A percentile compares a stretch with the other conserved stretches of the same genome.
These are phyloP conservation scores for Tarenaya hassleriana DNA, from an alignment of 345 rosid species.

Conservation along the genomic window DNA sequence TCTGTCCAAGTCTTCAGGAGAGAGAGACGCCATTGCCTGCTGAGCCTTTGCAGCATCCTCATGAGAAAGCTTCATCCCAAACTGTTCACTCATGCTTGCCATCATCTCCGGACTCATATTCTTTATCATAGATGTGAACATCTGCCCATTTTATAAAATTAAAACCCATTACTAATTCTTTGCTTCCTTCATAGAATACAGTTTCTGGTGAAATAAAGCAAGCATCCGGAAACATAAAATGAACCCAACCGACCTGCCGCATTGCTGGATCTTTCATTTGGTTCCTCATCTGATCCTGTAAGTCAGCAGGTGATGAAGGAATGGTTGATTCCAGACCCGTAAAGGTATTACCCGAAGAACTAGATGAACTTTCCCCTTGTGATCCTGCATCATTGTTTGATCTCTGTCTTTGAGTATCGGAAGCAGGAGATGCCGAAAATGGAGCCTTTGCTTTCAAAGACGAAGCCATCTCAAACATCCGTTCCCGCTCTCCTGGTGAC, in stretches of 20 bases:
- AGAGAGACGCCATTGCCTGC: conserved; percentile 84
- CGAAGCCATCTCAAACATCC: conserved; percentile 83
- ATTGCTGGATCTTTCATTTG: conserved; percentile 94
- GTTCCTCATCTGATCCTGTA: conserved; percentile 88
- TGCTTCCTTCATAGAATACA: too few species aligned
- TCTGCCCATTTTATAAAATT: conserved; percentile 52
- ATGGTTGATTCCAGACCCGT: conserved; percentile 41
- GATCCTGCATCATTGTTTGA: conserved; percentile 24
- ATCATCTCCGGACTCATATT: conserved; percentile 91
- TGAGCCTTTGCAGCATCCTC: conserved; percentile 91
- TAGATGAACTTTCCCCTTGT: conserved; percentile 31
- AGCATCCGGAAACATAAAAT: too few species aligned
- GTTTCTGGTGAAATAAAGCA: too few species aligned
- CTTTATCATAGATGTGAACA: conserved; percentile 81
- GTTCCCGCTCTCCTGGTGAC: conserved; percentile 72
- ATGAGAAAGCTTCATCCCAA: conserved; percentile 71
- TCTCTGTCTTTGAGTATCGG: conserved; percentile 16
- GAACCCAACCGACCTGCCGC: conserved; percentile 51
- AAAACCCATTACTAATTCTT: too few species aligned
- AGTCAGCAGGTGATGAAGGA: conserved; percentile 48
- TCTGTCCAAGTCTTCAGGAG: conserved; percentile 75
- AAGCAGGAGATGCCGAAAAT: conserved; percentile 31
- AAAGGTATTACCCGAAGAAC: conserved; percentile 39
- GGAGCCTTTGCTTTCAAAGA: conserved; percentile 41
- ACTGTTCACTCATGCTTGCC: conserved; percentile 93